Conservation (phyloP, 2,329 filamentous ascomycete genomes). For the Scopulariopsis brevicaulis region DNA sequence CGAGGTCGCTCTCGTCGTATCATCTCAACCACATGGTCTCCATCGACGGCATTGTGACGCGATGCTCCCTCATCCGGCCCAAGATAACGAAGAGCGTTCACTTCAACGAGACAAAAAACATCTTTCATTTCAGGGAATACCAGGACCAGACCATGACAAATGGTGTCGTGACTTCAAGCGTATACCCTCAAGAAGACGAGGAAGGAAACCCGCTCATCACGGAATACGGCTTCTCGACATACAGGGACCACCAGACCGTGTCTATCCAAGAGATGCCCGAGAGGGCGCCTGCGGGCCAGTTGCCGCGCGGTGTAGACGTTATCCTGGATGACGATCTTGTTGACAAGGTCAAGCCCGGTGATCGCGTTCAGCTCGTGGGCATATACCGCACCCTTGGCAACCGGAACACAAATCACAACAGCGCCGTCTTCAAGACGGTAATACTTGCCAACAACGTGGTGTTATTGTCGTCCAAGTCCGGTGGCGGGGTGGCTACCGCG, state of each 20-base stretch:
- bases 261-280: conserved; percentile 99
- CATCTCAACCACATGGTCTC: conserved; percentile 96
- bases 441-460: conserved; percentile 94
- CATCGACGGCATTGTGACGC: conserved; percentile 92
- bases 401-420: conserved; percentile 80
- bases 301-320: conserved; percentile 90
- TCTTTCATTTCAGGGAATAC: conserved; percentile 85
- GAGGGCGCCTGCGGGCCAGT: conserved; percentile 84
- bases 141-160: conserved; percentile 96
- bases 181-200: conserved; percentile 90
- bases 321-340: conserved; percentile 95
- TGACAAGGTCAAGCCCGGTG: conserved; percentile 87
- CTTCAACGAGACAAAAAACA: conserved; percentile 78
- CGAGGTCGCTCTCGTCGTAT: conserved; percentile 76
- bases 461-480: conserved; percentile 88
- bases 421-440: conserved; percentile 87
- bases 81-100: conserved; percentile 99
- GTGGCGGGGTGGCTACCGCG: conserved; percentile 83
- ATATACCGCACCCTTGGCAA: conserved; percentile 92
- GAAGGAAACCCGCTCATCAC: conserved; percentile 86
- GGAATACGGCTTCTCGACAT: conserved; percentile 92
- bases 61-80: conserved; percentile 86
- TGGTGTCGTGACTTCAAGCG: conserved; percentile 76
- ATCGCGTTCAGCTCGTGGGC: conserved; percentile 93
- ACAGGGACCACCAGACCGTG: conserved; percentile 93